Conservation (phyloP, 129 eudicot genomes). For the Ambrosia trifida region DNA sequence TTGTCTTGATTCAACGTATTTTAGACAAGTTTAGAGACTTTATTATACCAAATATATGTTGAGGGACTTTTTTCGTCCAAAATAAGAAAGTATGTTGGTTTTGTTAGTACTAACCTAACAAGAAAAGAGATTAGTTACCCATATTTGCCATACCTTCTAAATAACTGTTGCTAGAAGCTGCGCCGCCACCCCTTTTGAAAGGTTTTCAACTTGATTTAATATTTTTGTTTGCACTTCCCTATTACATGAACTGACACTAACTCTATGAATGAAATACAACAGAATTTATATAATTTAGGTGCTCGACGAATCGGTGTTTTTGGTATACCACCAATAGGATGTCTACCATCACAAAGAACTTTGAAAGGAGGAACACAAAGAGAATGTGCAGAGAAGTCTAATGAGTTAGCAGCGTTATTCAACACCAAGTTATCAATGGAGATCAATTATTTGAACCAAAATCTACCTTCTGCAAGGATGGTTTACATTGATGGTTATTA, state of each 20-base stretch:
- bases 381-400: conserved; percentile 45
- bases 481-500: conserved; percentile 56
- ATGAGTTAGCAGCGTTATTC: conserved; percentile 53
- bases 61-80: too few species aligned
- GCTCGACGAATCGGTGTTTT: conserved; percentile 66
- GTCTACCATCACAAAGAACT: conserved; percentile 80
- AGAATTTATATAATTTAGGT: conserved; percentile 69
- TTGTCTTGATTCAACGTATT: too few species aligned
- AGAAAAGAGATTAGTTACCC: neutral
- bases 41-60: too few species aligned
- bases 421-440: conserved; percentile 51
- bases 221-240: neutral
- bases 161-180: neutral
- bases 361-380: conserved; percentile 64
- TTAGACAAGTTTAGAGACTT: too few species aligned
- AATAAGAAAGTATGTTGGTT: too few species aligned
- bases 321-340: conserved; percentile 75
- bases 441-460: conserved; percentile 37
- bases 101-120: too few species aligned
- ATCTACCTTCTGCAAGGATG: conserved; percentile 44
- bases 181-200: too few species aligned
- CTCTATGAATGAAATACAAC: conserved; percentile 16
- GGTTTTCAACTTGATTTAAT: conserved; percentile 3
- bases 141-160: neutral
- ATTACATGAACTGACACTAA: conserved; percentile 6